These are phyloP conservation scores for Vigna trinervia DNA, from an alignment of 306 rosid genomes.

Conservation along the genomic window DNA sequence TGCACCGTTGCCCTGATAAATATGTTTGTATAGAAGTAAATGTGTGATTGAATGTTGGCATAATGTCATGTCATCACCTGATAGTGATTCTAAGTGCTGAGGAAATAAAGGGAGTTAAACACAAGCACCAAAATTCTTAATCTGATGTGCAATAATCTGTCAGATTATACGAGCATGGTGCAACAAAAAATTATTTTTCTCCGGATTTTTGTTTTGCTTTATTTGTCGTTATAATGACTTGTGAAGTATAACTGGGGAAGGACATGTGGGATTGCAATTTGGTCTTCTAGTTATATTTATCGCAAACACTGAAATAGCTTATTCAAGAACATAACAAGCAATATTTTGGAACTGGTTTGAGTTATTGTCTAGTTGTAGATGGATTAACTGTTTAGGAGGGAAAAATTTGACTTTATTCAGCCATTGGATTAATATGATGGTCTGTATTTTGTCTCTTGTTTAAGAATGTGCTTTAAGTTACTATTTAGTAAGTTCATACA, in stretches of 20 bases:
- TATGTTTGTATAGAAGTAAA: neutral
- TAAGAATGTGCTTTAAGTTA: too few relatives aligned
- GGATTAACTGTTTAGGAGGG: too few relatives aligned
- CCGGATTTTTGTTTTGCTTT: constrained; percentile 21
- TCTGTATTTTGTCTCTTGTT: too few relatives aligned
- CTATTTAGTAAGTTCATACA: too few relatives aligned
- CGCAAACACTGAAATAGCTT: neutral
- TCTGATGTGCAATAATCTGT: constrained; percentile 42
- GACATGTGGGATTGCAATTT: constrained; percentile 15
- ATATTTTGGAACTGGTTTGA: too few relatives aligned
- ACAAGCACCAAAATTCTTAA: constrained; percentile 50
- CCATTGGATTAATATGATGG: too few relatives aligned
- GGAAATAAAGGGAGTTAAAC: neutral
- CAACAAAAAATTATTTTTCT: constrained; percentile 35
- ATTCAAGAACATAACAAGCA: too few relatives aligned
- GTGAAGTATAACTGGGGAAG: constrained; percentile 39
- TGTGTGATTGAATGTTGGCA: neutral
- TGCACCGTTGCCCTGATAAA: too few relatives aligned
- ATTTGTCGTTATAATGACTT: constrained; percentile 42
- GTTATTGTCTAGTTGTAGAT: too few relatives aligned
- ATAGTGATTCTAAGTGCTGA: neutral
- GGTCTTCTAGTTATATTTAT: neutral
- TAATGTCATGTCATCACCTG: neutral
- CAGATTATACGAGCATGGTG: constrained; percentile 60
- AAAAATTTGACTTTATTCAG: too few relatives aligned